Evolutionary conservation across 805 yeast species (phyloP).

Genomic region (Ascoidea rubescens): DNA sequence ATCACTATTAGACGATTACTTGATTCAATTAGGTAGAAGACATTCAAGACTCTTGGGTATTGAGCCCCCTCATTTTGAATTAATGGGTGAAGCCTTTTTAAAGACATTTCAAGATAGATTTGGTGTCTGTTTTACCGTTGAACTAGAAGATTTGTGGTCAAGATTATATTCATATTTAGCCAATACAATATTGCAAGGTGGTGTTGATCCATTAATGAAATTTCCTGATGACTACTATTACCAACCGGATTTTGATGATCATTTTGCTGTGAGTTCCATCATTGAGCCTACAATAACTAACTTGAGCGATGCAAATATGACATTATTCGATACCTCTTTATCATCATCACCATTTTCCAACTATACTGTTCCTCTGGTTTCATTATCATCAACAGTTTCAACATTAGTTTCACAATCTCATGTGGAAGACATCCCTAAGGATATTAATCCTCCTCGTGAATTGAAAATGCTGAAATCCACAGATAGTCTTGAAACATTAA

Average conservation of each 20-base stretch:
- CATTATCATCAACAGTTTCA: not conserved
- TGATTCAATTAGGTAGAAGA: conserved; percentile 37
- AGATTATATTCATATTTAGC: conserved; percentile 19
- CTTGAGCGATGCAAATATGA: not conserved
- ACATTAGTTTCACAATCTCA: not conserved
- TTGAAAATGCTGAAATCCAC: not conserved
- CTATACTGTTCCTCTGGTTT: too few relatives aligned
- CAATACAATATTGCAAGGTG: conserved; percentile 7
- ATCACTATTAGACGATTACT: conserved; percentile 31
- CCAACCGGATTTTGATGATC: not conserved
- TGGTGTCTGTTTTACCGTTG: conserved; percentile 11
- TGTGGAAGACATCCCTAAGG: too few relatives aligned
- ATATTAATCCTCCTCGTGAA: too few relatives aligned
- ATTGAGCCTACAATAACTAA: not conserved
- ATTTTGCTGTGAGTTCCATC: not conserved
- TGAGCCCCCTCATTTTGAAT: conserved; percentile 38
- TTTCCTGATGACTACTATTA: not conserved
- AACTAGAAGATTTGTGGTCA: conserved; percentile 15
- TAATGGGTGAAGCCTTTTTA: conserved; percentile 48
- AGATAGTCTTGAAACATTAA: not conserved
- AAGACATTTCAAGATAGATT: conserved; percentile 45
- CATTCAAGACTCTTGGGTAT: conserved; percentile 45
- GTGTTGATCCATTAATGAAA: not conserved
- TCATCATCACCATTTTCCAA: too few relatives aligned
- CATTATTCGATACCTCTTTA: too few relatives aligned